These are phyloP conservation scores for Mariannaea elegans DNA, from an alignment of 2,329 filamentous ascomycete genomes.

Conservation along the genomic window DNA sequence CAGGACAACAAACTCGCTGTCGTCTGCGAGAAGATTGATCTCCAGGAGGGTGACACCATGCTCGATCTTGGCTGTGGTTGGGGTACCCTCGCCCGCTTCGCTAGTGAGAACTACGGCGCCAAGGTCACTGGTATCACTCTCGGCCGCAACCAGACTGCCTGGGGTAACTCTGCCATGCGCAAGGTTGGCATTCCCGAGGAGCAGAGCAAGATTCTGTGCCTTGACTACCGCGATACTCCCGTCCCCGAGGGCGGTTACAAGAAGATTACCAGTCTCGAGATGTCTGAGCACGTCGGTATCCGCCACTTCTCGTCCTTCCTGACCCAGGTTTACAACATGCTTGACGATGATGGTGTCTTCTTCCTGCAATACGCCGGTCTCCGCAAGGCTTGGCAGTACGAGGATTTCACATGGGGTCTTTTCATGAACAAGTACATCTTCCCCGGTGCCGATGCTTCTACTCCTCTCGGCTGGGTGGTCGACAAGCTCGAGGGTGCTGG, in stretches of 20 bases:
- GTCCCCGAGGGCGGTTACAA: conserved; percentile 76
- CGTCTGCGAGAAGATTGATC: conserved; percentile 93
- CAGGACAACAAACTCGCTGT: conserved; percentile 97
- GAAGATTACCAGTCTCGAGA: conserved; percentile 97
- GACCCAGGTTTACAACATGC: conserved; percentile 90
- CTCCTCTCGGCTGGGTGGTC: conserved; percentile 88
- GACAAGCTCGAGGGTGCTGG: conserved; percentile 79
- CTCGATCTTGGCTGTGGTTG: conserved; percentile 98
- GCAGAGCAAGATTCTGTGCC: conserved; percentile 92
- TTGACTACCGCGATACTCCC: conserved; percentile 96
- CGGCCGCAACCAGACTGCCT: conserved; percentile 94
- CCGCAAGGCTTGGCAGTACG: conserved; percentile 95
- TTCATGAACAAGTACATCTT: conserved; percentile 99
- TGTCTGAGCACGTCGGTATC: conserved; percentile 98
- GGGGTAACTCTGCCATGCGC: conserved; percentile 91
- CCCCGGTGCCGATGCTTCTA: conserved; percentile 94
- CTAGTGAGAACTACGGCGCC: conserved; percentile 90
- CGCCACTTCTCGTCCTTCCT: conserved; percentile 85
- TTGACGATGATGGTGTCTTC: conserved; percentile 95
- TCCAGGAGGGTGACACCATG: conserved; percentile 82
- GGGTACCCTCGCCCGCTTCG: conserved; percentile 95
- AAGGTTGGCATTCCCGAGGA: conserved; percentile 83
- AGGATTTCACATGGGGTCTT: conserved; percentile 96
- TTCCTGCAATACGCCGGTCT: conserved; percentile 96
- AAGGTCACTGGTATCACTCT: conserved; percentile 90